Evolutionary conservation across 306 rosid genomes (phyloP).

Genomic region (Psophocarpus tetragonolobus): DNA sequence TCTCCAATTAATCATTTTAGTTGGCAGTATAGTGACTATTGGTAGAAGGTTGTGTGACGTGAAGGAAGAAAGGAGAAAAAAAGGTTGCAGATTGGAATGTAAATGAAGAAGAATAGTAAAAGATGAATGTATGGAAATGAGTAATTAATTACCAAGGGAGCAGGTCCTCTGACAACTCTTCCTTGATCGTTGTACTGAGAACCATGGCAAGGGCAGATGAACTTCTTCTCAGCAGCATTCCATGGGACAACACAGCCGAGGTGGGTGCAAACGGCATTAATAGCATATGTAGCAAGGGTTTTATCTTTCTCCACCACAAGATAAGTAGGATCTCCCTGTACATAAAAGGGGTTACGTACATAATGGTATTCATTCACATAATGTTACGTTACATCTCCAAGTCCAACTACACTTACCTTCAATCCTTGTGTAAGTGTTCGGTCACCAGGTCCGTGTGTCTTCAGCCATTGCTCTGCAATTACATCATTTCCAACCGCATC

Average conservation of each 20-base stretch:
- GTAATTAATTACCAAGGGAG: constrained; percentile 99
- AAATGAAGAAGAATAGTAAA: too few species aligned
- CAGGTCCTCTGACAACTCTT: constrained; percentile 95
- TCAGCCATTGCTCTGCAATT: constrained; percentile 73
- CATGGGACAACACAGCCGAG: constrained; percentile 98
- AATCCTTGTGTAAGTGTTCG: constrained; percentile 91
- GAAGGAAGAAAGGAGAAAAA: too few species aligned
- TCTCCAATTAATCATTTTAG: too few species aligned
- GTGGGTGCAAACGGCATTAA: constrained; percentile 98
- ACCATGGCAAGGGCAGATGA: constrained; percentile 99
- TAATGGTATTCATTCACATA: too few species aligned
- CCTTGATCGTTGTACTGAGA: constrained; percentile 95
- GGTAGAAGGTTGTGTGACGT: too few species aligned
- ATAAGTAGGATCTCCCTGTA: constrained; percentile 95
- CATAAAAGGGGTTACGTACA: not conserved
- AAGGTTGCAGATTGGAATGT: too few species aligned
- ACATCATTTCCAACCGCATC: constrained; percentile 93
- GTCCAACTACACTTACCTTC: constrained; percentile 65
- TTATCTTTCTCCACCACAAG: constrained; percentile 92
- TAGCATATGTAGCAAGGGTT: constrained; percentile 81
- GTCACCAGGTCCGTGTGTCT: constrained; percentile 87
- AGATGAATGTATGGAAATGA: too few species aligned
- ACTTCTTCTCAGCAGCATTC: constrained; percentile 81
- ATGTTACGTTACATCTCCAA: too few species aligned
- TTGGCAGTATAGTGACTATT: too few species aligned